phyloP scores from a whole-genome alignment of 306 rosid genomes.

The Crataegus laevigata region DNA sequence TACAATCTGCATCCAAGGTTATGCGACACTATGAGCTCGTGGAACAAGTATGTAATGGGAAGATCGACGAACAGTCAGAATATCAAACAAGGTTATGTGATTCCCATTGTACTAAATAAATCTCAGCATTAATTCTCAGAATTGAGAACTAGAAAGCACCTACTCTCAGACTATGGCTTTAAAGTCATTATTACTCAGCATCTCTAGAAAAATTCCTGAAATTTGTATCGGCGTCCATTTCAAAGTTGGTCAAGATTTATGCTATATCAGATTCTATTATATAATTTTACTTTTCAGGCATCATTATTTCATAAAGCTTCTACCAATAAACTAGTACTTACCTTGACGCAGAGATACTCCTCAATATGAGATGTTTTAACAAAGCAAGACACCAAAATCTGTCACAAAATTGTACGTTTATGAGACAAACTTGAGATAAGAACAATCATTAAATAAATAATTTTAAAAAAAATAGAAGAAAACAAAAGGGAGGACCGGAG shows the following conservation, averaged over 20 bases:
- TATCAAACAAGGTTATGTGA: neutral
- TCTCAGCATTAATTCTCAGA: neutral
- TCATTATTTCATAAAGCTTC: neutral
- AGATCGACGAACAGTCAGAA: neutral
- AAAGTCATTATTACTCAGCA: neutral
- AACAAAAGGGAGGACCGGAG: neutral
- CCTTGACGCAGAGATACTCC: constrained; percentile 95
- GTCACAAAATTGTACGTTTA: constrained; percentile 23
- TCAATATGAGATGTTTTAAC: constrained; percentile 94
- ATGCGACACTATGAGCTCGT: neutral
- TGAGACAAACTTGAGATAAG: neutral
- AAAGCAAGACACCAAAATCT: constrained; percentile 93
- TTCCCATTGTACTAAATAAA: neutral
- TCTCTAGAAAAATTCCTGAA: neutral
- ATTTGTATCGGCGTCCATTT: neutral
- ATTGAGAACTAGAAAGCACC: neutral
- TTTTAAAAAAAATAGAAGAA: neutral
- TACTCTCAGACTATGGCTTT: neutral
- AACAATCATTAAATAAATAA: neutral
- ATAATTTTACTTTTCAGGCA: neutral
- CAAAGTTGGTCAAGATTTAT: neutral
- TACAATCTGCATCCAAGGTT: neutral
- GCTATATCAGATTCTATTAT: neutral
- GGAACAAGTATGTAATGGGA: neutral
- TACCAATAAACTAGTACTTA: constrained; percentile 8